Conservation (phyloP, 73 alveolate species). For the Blepharisma japonicum region DNA sequence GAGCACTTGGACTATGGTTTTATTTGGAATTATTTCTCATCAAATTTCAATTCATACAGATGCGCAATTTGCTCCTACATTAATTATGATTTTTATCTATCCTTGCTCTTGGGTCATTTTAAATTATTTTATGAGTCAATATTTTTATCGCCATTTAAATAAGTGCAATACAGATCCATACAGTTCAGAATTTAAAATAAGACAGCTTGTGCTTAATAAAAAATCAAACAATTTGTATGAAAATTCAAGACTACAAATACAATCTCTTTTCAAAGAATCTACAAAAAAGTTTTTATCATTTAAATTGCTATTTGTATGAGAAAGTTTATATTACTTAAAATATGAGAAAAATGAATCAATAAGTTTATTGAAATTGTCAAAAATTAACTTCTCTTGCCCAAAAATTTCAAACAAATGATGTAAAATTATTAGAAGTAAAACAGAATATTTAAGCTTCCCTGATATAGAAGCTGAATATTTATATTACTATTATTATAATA, state of each 20-base stretch:
- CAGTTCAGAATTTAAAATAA: background rate
- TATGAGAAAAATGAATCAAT: background rate
- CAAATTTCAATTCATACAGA: no score
- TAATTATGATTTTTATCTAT: no score
- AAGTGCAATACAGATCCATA: no score
- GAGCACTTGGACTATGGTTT: no score
- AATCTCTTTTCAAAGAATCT: background rate
- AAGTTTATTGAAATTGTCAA: background rate
- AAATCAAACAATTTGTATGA: background rate
- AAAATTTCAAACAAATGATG: background rate
- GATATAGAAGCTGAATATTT: slow-evolving; percentile 7
- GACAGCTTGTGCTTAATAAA: background rate
- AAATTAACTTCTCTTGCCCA: background rate
- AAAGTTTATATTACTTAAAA: background rate
- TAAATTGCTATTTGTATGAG: background rate
- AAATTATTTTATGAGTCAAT: no score
- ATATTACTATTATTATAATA: background rate
- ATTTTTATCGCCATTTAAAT: no score
- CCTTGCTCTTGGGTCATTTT: no score
- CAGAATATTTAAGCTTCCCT: background rate
- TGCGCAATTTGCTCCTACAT: no score
- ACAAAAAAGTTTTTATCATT: background rate
- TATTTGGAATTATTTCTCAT: no score
- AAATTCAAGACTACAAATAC: background rate
- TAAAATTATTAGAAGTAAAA: no score